A percentile compares a stretch with the other conserved stretches of the same genome.
phyloP scores from a whole-genome alignment of 352 stramenopile species.

The Globisporangium barbulae region DNA sequence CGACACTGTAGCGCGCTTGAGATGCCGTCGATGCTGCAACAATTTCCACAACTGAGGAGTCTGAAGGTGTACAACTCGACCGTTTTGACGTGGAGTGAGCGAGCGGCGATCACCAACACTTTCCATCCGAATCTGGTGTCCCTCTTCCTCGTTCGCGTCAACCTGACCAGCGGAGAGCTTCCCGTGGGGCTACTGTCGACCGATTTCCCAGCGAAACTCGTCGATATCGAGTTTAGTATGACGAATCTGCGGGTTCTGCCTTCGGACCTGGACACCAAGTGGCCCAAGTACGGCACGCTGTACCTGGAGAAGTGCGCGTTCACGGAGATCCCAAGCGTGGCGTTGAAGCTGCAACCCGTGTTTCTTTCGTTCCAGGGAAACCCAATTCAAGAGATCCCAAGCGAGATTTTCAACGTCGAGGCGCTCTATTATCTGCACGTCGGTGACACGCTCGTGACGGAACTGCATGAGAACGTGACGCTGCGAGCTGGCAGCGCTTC shows the following conservation, averaged over 20 bases:
- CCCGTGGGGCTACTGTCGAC: slow-evolving; percentile 7
- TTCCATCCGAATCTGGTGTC: slow-evolving; percentile 21
- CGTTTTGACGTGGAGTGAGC: slow-evolving; percentile 20
- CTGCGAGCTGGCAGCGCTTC: background rate
- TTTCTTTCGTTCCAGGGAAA: slow-evolving; percentile 5
- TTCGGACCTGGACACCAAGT: slow-evolving; percentile 11
- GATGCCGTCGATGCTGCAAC: slow-evolving; percentile 18
- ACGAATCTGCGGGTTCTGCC: slow-evolving; percentile 16
- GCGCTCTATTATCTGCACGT: slow-evolving; percentile 17
- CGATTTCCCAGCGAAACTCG: slow-evolving; percentile 13
- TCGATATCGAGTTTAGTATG: slow-evolving; percentile 16
- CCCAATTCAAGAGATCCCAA: background rate
- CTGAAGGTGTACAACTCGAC: slow-evolving; percentile 43
- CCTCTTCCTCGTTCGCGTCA: slow-evolving; percentile 24
- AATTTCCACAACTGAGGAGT: slow-evolving; percentile 20
- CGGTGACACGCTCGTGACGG: slow-evolving; percentile 18
- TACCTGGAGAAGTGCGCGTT: slow-evolving; percentile 13
- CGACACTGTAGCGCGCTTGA: slow-evolving; percentile 25
- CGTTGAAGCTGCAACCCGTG: background rate
- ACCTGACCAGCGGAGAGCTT: slow-evolving; percentile 15
- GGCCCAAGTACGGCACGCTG: background rate
- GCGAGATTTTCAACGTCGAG: slow-evolving; percentile 14
- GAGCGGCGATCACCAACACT: slow-evolving; percentile 24
- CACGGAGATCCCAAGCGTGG: slow-evolving; percentile 1
- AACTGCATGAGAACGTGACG: slow-evolving; percentile 21